Base-by-base conservation (phyloP, 768 basidiomycete species). In the Amanita pseudoporphyria region DNA sequence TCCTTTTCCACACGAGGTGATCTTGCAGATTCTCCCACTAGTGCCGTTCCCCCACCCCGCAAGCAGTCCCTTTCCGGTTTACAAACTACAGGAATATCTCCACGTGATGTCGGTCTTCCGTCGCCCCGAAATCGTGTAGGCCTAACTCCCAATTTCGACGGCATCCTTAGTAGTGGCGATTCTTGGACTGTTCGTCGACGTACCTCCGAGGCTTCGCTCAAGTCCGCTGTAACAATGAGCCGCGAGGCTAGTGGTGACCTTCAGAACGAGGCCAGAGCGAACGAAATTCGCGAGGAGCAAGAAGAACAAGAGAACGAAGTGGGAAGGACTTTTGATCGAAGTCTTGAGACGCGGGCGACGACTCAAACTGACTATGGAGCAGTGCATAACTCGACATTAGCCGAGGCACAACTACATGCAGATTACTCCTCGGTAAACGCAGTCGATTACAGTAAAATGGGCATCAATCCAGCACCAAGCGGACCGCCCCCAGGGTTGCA, bases 101-200 rank as follows among this genome's bases (percentile, higher is more conserved):
- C 84, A 33, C 81, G 84, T 42, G 84, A 85, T 44, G 60, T 62
- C 10, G 70, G 69, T 18, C 66, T 79, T 48, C 75, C 79, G 37
- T 85, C 86, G 31, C 84, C 87, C 56, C 82, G 87, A 47, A 72
- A 71, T 53, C 78, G 85, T 47, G 69, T 77, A 49, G 73, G 78
- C 9, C 73, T 73, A 56, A 68, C 73, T 18, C 68, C 78, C 48
- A 75, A 76, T 50, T 86, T 88, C 55, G 87, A 89, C 57, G 85
- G 85, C n/a, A 76, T 87, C 9, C 67, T 88, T 43, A 71, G 68
- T 43, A 71, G 68, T 44, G 81, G 79, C 41, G 86, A 88, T 46
- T 77, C 82, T 26, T 86, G 87, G 87, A 65, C 72, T 14, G 68
- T 81, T 10, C 72, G 80, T 56, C 74, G 81, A 57, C 78, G 83